These are phyloP conservation scores for Thalassiosira livingstoniorum DNA, from an alignment of 352 stramenopile species.

Conservation along the genomic window DNA sequence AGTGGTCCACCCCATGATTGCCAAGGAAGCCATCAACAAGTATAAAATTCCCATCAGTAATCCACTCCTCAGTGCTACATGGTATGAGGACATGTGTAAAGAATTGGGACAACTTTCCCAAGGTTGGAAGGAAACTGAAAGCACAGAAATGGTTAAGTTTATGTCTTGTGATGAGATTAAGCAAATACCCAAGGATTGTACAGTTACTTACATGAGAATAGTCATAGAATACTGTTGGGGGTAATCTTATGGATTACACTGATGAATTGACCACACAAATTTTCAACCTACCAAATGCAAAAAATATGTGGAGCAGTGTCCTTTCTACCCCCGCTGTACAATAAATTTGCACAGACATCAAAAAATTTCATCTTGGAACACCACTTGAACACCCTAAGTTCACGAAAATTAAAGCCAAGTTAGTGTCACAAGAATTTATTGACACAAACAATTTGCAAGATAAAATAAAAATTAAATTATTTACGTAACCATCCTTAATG, in stretches of 20 bases:
- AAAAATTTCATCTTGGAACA: too few species aligned
- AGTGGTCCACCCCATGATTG: slow-evolving; percentile 19
- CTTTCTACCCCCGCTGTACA: slow-evolving; percentile 20
- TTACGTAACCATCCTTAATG: too few species aligned
- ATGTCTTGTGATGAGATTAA: slow-evolving; percentile 32
- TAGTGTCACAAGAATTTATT: slow-evolving; percentile 44
- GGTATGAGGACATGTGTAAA: slow-evolving; percentile 26
- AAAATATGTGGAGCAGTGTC: slow-evolving; percentile 32
- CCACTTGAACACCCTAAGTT: slow-evolving; percentile 50
- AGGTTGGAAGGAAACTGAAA: slow-evolving; percentile 3
- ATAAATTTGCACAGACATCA: too few species aligned
- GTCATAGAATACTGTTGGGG: slow-evolving; percentile 37
- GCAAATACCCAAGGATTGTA: slow-evolving; percentile 32
- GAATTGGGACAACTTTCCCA: slow-evolving; percentile 45
- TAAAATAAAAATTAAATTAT: slow-evolving; percentile 18
- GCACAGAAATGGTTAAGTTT: slow-evolving; percentile 44
- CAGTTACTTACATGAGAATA: slow-evolving; percentile 46
- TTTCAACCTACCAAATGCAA: too few species aligned
- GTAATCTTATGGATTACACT: too few species aligned
- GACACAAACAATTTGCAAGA: slow-evolving; percentile 42
- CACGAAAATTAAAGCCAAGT: slow-evolving; percentile 38
- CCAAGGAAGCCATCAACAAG: slow-evolving; percentile 27
- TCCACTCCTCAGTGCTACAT: background rate
- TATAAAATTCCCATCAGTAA: slow-evolving; percentile 11
- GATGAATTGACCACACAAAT: too few species aligned